These are phyloP conservation scores for Cladosporium sp. DNA, from an alignment of 2,329 filamentous ascomycete species.

Conservation along the genomic window DNA sequence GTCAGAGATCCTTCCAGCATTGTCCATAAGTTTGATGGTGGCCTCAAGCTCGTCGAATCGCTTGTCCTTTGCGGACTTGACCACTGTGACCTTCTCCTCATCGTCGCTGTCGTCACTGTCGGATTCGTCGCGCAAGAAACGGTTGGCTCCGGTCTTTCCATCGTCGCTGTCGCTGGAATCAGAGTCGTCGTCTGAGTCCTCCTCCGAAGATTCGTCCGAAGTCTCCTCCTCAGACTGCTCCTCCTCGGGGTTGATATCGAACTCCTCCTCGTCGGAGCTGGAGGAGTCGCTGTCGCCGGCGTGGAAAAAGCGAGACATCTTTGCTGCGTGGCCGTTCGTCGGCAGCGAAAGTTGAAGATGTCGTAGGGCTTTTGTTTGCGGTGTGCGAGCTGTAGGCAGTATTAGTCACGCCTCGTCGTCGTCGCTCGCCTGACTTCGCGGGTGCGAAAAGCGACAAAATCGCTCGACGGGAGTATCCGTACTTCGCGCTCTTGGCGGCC, in stretches of 20 bases:
- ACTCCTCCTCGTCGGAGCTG: slow-evolving; percentile 88
- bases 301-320: slow-evolving; percentile 96
- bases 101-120: slow-evolving; percentile 70
- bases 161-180: slow-evolving; percentile 51
- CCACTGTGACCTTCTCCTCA: slow-evolving; percentile 77
- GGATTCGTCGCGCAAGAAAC: slow-evolving; percentile 69
- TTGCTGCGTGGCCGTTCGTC: slow-evolving; percentile 11
- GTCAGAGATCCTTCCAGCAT: slow-evolving; percentile 95
- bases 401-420: slow-evolving; percentile 10
- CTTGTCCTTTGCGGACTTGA: slow-evolving; percentile 99
- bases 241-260: slow-evolving; percentile 79
- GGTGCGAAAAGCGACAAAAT: neutral
- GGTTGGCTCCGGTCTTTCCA: slow-evolving; percentile 66
- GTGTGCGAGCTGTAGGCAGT: neutral
- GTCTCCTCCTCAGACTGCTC: slow-evolving; percentile 52
- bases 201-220: slow-evolving; percentile 52
- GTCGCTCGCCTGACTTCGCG: slow-evolving; percentile 3
- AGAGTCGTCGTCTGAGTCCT: slow-evolving; percentile 28
- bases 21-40: slow-evolving; percentile 87
- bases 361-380: neutral
- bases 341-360: slow-evolving; percentile 8
- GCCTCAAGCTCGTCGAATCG: slow-evolving; percentile 87
- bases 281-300: slow-evolving; percentile 94
- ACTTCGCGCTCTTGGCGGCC: neutral
- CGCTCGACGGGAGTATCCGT: no score